Percentiles rank a stretch among this genome's conserved stretches.
Evolutionary conservation across 1,284 basidiomycete species (phyloP).

Genomic region (Gomphus bonarii): DNA sequence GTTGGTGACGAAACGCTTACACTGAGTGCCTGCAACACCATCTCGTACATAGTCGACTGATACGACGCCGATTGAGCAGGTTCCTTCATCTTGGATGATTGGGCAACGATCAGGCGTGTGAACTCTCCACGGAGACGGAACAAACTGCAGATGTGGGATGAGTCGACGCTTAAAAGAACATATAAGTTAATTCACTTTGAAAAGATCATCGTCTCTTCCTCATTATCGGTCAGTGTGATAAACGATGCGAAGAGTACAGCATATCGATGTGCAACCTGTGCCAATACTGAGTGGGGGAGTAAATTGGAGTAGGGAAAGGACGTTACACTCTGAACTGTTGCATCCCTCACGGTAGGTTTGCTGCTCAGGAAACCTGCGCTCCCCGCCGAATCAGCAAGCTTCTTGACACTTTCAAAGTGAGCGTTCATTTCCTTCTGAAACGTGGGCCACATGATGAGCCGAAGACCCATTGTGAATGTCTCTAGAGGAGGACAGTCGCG

Average conservation of each 20-base stretch:
- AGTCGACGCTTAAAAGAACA: background rate
- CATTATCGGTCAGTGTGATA: constrained; percentile 68
- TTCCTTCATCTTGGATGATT: constrained; percentile 62
- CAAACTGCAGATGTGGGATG: constrained; percentile 39
- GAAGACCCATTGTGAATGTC: constrained; percentile 66
- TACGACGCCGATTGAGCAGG: constrained; percentile 54
- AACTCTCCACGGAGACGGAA: constrained; percentile 80
- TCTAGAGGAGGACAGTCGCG: constrained; percentile 73
- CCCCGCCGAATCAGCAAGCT: constrained; percentile 59
- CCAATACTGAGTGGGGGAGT: background rate
- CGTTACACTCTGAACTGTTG: constrained; percentile 46
- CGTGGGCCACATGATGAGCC: constrained; percentile 81
- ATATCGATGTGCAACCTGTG: constrained; percentile 52
- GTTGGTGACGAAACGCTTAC: constrained; percentile 33
- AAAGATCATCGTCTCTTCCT: constrained; percentile 91
- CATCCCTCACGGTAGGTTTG: constrained; percentile 57
- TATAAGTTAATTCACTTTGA: constrained; percentile 56
- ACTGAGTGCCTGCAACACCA: constrained; percentile 66
- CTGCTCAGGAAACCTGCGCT: constrained; percentile 57
- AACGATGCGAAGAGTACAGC: constrained; percentile 71
- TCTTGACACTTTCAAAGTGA: constrained; percentile 72
- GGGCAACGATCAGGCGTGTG: constrained; percentile 65
- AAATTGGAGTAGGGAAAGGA: background rate
- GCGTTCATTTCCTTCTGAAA: constrained; percentile 86
- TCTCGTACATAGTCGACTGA: constrained; percentile 65